A percentile compares a stretch with the other conserved stretches of the same genome.
Evolutionary conservation across 306 rosid species (phyloP).

Genomic region (Inga laurina): DNA sequence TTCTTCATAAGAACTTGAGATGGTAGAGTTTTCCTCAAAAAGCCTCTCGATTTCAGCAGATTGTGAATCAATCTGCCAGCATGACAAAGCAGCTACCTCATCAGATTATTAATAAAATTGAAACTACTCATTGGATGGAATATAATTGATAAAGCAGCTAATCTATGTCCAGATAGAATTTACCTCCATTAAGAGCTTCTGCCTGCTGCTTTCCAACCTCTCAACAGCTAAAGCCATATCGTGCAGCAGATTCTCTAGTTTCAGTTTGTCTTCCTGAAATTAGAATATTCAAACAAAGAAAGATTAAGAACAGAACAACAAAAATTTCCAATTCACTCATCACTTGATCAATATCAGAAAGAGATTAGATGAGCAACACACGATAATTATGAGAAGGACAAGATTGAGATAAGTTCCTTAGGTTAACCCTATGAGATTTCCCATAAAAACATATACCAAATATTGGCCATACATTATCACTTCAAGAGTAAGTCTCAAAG

Average conservation of each 20-base stretch:
- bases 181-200: conserved; percentile 89
- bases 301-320: conserved; percentile 4
- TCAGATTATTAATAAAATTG: background rate
- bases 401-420: background rate
- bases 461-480: conserved; percentile 15
- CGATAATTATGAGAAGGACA: conserved; percentile 14
- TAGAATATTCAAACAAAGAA: conserved; percentile 1
- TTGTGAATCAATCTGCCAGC: conserved; percentile 85
- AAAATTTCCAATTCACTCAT: background rate
- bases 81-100: conserved; percentile 30
- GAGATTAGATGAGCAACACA: conserved; percentile 28
- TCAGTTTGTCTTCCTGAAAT: conserved; percentile 81
- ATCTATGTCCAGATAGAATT: conserved; percentile 20
- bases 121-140: conserved; percentile 20
- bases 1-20: conserved; percentile 70
- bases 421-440: background rate
- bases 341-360: conserved; percentile 2
- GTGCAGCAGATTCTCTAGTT: conserved; percentile 87
- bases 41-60: conserved; percentile 88
- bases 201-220: conserved; percentile 91
- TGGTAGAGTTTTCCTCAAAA: conserved; percentile 85
- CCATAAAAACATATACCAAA: background rate
- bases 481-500: background rate
- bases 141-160: conserved; percentile 22
- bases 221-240: conserved; percentile 93